phyloP scores from a whole-genome alignment of 106 monocot genomes.

The Acorus gramineus region DNA sequence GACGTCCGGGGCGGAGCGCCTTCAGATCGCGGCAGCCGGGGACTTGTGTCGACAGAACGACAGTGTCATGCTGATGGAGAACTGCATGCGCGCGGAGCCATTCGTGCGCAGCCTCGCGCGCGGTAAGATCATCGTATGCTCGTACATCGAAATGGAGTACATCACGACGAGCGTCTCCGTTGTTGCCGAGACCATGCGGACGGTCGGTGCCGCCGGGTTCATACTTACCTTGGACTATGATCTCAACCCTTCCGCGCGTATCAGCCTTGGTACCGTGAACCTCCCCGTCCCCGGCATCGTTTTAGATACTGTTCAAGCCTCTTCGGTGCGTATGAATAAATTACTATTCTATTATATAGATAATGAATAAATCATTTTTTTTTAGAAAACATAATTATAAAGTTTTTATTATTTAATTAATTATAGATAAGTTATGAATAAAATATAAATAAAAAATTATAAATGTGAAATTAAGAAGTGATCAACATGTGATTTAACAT shows the following conservation, averaged over 20 bases:
- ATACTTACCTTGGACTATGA: slow-evolving; percentile 33
- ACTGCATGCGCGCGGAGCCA: slow-evolving; percentile 29
- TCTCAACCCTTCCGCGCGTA: slow-evolving; percentile 6
- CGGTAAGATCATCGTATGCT: slow-evolving; percentile 65
- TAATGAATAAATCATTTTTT: too few species aligned
- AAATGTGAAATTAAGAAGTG: too few species aligned
- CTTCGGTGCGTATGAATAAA: slow-evolving; percentile 15
- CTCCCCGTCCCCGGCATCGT: slow-evolving; percentile 43
- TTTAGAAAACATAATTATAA: too few species aligned
- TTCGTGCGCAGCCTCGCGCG: slow-evolving; percentile 34
- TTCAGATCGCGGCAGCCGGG: slow-evolving; percentile 40
- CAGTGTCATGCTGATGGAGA: slow-evolving; percentile 5
- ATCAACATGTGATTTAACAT: too few species aligned
- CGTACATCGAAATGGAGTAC: slow-evolving; percentile 5
- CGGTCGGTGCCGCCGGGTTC: slow-evolving; percentile 56
- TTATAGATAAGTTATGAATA: too few species aligned
- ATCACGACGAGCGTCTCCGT: slow-evolving; percentile 9
- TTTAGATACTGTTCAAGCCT: slow-evolving; percentile 13
- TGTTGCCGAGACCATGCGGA: slow-evolving; percentile 23
- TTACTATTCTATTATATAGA: too few species aligned
- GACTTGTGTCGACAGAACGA: slow-evolving; percentile 36
- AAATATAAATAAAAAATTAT: too few species aligned
- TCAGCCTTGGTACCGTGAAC: slow-evolving; percentile 12
- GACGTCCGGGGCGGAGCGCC: slow-evolving; percentile 19
- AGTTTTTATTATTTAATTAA: too few species aligned